These are phyloP conservation scores for Cyclocybe cylindracea DNA, from an alignment of 768 basidiomycete genomes.

Conservation along the genomic window DNA sequence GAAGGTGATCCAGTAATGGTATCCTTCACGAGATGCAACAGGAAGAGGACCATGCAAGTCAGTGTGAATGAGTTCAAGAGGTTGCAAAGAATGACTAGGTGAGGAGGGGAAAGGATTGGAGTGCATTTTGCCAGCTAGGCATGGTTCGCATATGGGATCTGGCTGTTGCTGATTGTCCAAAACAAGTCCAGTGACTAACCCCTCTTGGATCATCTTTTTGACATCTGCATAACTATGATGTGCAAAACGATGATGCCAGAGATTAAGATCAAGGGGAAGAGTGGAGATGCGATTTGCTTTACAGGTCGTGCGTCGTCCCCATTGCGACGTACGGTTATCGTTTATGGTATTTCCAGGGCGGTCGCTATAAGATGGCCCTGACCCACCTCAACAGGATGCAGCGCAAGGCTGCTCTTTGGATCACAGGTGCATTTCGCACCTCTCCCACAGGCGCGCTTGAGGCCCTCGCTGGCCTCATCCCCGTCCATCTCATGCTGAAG, in stretches of 20 bases:
- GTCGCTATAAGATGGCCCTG: too few relatives aligned
- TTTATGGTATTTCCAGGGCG: too few relatives aligned
- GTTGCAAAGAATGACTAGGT: not conserved
- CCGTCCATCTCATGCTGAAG: too few relatives aligned
- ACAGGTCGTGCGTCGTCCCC: too few relatives aligned
- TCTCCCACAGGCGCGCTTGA: too few relatives aligned
- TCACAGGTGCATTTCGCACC: too few relatives aligned
- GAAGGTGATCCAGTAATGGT: conserved; percentile 30
- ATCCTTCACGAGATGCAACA: conserved; percentile 13
- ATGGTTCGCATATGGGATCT: conserved; percentile 12
- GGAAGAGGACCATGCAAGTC: conserved; percentile 32
- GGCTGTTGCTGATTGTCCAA: not conserved
- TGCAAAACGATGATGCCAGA: conserved; percentile 27
- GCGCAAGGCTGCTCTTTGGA: too few relatives aligned
- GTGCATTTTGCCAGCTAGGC: conserved; percentile 19
- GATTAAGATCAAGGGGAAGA: not conserved
- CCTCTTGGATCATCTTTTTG: not conserved
- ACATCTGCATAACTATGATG: conserved; percentile 23
- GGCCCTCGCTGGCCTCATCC: too few relatives aligned
- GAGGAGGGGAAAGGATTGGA: conserved; percentile 10
- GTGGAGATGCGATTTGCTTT: too few relatives aligned
- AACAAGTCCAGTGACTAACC: not conserved
- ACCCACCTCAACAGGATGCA: too few relatives aligned
- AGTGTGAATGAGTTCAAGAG: conserved; percentile 25
- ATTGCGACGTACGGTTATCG: too few relatives aligned